Conservation (phyloP, 306 rosid genomes). For the Lotus japonicus region DNA sequence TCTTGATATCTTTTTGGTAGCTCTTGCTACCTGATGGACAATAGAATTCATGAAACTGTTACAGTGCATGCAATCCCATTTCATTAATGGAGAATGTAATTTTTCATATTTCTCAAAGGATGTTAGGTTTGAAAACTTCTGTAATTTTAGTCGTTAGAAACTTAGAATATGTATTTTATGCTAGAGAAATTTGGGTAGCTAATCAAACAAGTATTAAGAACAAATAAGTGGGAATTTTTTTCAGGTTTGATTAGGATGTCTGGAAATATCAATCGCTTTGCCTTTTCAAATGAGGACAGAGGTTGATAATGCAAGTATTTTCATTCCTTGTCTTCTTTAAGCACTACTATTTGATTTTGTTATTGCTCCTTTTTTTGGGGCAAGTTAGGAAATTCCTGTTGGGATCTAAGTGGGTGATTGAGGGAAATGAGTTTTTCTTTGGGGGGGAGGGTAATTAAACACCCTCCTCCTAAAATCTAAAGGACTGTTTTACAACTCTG, state of each 20-base stretch:
- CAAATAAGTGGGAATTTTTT: background rate
- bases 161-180: background rate
- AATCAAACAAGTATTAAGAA: slow-evolving; percentile 3
- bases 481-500: background rate
- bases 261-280: background rate
- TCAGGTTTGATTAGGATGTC: background rate
- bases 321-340: background rate
- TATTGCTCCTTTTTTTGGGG: background rate
- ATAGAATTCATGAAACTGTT: background rate
- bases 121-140: background rate
- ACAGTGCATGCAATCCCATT: background rate
- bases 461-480: background rate
- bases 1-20: slow-evolving; percentile 12
- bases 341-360: background rate
- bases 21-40: background rate
- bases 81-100: background rate
- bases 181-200: background rate
- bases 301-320: background rate
- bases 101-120: background rate
- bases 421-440: background rate
- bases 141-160: background rate
- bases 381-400: background rate
- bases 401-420: background rate
- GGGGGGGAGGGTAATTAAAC: no score
- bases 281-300: background rate